Evolutionary conservation across 768 basidiomycete genomes (phyloP).

Genomic region (Cystobasidium tubakii): DNA sequence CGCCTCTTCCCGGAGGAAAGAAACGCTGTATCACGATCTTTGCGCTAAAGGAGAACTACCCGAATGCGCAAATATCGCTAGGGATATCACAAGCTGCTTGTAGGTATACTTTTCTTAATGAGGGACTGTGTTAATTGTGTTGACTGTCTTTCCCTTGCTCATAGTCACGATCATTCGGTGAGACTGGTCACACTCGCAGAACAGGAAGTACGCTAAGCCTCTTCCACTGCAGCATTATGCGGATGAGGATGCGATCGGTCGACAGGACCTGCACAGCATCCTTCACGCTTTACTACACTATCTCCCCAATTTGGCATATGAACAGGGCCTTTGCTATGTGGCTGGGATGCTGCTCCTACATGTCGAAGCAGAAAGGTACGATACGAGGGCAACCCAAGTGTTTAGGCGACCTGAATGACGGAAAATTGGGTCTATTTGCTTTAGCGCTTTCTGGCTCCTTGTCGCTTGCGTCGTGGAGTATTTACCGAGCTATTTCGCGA

Average conservation of each 20-base stretch:
- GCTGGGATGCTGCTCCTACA: conserved; percentile 34
- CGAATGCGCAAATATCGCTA: neutral
- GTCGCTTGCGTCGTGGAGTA: conserved; percentile 1
- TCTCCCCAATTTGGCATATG: neutral
- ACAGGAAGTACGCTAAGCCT: neutral
- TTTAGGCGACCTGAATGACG: too few species aligned
- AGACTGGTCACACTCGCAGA: neutral
- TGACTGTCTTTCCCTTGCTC: neutral
- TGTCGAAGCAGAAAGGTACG: conserved; percentile 36
- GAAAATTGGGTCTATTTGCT: too few species aligned
- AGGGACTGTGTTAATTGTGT: neutral
- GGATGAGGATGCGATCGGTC: conserved; percentile 8
- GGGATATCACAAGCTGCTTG: conserved; percentile 14
- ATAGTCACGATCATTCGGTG: conserved; percentile 1
- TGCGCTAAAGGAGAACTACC: neutral
- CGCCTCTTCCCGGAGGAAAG: neutral
- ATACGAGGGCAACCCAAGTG: too few species aligned
- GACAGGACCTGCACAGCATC: conserved; percentile 1
- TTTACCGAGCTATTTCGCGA: conserved; percentile 5
- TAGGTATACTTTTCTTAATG: neutral
- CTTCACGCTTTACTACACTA: conserved; percentile 2
- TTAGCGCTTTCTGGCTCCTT: conserved; percentile 37
- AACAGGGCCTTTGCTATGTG: conserved; percentile 9
- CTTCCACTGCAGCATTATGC: neutral
- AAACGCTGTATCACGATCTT: conserved; percentile 30